Conservation (phyloP, 2,329 filamentous ascomycete species). For the Coniochaeta sp. region DNA sequence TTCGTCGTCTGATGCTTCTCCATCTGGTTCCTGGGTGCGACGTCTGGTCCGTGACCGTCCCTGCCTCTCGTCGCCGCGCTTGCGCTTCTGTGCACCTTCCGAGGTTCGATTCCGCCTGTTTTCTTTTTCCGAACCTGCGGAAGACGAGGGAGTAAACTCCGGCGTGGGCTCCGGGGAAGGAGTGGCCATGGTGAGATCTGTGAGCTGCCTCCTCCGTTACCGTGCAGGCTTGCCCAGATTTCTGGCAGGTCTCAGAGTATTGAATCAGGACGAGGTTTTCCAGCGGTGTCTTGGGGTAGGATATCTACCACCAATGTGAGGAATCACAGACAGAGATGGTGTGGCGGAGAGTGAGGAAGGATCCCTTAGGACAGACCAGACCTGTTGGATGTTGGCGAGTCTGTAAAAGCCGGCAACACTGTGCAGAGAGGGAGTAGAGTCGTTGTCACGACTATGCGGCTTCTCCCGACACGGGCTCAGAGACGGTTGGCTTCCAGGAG, state of each 20-base stretch:
- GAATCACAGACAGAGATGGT: too few species aligned
- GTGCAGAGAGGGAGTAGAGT: too few species aligned
- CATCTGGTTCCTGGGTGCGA: background rate
- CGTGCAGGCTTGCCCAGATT: background rate
- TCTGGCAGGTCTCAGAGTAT: background rate
- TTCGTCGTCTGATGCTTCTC: background rate
- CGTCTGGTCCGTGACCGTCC: background rate
- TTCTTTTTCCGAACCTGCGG: background rate
- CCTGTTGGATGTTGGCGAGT: too few species aligned
- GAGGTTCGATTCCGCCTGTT: background rate
- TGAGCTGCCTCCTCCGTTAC: background rate
- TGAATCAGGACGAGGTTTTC: too few species aligned
- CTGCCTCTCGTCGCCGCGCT: background rate
- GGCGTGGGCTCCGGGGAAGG: background rate
- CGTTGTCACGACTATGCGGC: too few species aligned
- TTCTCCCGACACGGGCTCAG: too few species aligned
- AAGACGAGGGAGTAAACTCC: background rate
- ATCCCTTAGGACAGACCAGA: too few species aligned
- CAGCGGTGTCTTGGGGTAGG: too few species aligned
- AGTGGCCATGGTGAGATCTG: background rate
- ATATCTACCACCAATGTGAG: too few species aligned
- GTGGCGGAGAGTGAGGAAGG: too few species aligned
- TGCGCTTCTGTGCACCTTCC: background rate
- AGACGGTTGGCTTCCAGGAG: too few species aligned
- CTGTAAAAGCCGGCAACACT: too few species aligned